Base-by-base conservation (phyloP, 805 yeast genomes). In the Hanseniaspora mollemarum region DNA sequence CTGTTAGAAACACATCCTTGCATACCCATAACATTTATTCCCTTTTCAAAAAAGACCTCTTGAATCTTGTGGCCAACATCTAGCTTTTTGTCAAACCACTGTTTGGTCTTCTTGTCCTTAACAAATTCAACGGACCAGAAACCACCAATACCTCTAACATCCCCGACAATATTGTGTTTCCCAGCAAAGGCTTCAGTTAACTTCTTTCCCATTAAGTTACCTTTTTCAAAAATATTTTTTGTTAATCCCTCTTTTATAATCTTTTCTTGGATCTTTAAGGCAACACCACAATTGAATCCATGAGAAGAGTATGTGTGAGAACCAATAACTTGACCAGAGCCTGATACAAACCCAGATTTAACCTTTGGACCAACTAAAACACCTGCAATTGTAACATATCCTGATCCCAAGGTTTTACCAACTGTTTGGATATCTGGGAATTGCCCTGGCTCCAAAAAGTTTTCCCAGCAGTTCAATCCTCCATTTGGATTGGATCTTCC, bases 131-230 rank as follows among this genome's bases (percentile, higher is more conserved):
- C 58, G 3, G 77, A 67, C 72, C 80, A 69, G 62, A 78, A 78
- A 36, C 76, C 74, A 54, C 83, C 83, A 53, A 75, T 66, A 52
- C 84, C 84, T 63, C 84, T 71, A 40, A 78, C 72, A 56, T 78
- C 79, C 53, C 81, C 83, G 19, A 70, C 77, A 48, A 71, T 66
- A 45, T 63, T 62, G 45, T 65, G 66, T 41, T 64, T 64, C 7
- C 55, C 43, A 13, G 58, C 48, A 25, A 72, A 56, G 38, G 62
- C 60, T 37, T 63, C 63, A 51, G 63, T 61, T 42, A 75, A 62
- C 55, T 60, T 63, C 25, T 57, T 57, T 54, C 69, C 75, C 57
- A 75, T 55, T 53, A 70, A 62, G 46, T 58, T 66, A 54, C 80
- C 80, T 58, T 59, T 65, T 42, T 64, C 61, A 56, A 66, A 63